Percentiles rank a stretch among this genome's conserved stretches.
Evolutionary conservation across 805 yeast species (phyloP).

Genomic region (Metschnikowia similis): DNA sequence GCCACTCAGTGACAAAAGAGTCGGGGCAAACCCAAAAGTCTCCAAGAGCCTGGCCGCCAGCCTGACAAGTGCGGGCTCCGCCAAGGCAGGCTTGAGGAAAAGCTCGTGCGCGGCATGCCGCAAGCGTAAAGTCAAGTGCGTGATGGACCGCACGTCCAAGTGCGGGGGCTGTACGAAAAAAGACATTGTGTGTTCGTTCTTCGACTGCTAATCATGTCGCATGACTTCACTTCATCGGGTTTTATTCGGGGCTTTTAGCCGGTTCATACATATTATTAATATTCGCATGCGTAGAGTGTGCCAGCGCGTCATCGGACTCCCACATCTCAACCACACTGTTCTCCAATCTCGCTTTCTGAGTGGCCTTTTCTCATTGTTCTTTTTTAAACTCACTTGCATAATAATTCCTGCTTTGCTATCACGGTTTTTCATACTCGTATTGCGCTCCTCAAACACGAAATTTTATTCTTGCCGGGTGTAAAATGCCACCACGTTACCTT

Average conservation of each 20-base stretch:
- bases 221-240: constrained; percentile 2
- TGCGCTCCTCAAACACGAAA: neutral
- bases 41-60: constrained; percentile 10
- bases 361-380: too few species aligned
- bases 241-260: neutral
- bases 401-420: too few species aligned
- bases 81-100: constrained; percentile 22
- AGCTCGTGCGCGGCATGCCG: constrained; percentile 39
- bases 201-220: neutral
- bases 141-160: constrained; percentile 26
- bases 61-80: neutral
- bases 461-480: too few species aligned
- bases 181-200: constrained; percentile 30
- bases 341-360: too few species aligned
- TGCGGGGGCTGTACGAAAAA: constrained; percentile 42
- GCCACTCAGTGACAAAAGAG: constrained; percentile 4
- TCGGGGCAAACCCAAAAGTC: constrained; percentile 8
- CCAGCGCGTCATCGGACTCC: too few species aligned
- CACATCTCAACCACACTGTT: too few species aligned
- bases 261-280: neutral
- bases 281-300: too few species aligned
- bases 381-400: too few species aligned
- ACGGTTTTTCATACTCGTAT: too few species aligned
- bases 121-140: constrained; percentile 42
- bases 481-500: too few species aligned